Conservation (phyloP, 73 alveolate species). For the Symbiodinium natans region DNA sequence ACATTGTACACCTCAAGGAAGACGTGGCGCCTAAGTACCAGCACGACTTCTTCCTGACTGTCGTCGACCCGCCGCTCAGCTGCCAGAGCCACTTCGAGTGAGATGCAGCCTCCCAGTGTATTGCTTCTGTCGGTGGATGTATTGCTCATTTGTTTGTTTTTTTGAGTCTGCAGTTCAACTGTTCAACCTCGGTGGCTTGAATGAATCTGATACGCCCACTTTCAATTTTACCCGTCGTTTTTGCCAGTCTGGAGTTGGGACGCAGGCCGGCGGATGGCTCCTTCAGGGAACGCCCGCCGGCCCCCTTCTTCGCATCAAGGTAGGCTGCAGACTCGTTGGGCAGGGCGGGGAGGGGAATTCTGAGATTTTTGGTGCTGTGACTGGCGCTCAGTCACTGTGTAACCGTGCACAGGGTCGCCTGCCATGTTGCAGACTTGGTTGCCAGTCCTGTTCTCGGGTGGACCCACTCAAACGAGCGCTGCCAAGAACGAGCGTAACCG, state of each 20-base stretch:
- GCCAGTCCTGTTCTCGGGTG: constrained; percentile 25
- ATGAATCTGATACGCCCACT: too few species aligned
- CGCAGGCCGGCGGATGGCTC: constrained; percentile 61
- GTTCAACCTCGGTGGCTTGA: too few species aligned
- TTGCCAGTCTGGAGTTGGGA: background rate
- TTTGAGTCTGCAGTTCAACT: too few species aligned
- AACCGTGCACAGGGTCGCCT: constrained; percentile 56
- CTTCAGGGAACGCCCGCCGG: constrained; percentile 60
- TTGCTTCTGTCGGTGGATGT: too few species aligned
- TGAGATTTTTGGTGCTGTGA: too few species aligned
- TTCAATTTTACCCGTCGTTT: too few species aligned
- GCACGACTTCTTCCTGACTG: constrained; percentile 87
- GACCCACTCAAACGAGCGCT: background rate
- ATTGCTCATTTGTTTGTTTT: too few species aligned
- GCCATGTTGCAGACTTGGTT: constrained; percentile 79
- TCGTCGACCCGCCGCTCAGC: constrained; percentile 49
- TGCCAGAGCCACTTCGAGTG: background rate
- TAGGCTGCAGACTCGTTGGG: background rate
- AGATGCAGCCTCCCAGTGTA: background rate
- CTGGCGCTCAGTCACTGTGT: too few species aligned
- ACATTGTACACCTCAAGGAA: constrained; percentile 6
- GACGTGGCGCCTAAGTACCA: constrained; percentile 87
- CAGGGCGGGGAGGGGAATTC: too few species aligned
- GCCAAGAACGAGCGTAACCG: background rate
- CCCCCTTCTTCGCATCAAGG: constrained; percentile 90